These are phyloP conservation scores for Rhazya stricta DNA, from an alignment of 257 asterid species.

Conservation along the genomic window DNA sequence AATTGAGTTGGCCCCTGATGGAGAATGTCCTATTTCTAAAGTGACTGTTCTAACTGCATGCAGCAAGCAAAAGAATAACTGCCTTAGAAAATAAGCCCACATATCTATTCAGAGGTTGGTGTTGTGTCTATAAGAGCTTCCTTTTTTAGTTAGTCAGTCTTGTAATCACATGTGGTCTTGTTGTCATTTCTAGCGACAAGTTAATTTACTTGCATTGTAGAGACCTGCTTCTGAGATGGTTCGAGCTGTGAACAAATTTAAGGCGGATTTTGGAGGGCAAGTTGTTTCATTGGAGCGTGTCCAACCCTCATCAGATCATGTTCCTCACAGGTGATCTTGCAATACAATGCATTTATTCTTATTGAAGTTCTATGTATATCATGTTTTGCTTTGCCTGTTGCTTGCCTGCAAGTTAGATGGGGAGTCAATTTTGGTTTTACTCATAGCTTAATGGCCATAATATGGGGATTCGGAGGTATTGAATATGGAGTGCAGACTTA, in stretches of 20 bases:
- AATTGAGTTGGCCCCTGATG: background rate
- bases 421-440: background rate
- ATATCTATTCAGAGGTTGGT: background rate
- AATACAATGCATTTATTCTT: conserved; percentile 1
- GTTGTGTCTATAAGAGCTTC: background rate
- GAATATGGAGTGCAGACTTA: background rate
- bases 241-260: conserved; percentile 82
- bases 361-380: background rate
- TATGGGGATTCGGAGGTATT: too few species aligned
- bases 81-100: background rate
- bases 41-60: background rate
- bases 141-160: background rate
- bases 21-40: background rate
- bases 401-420: background rate
- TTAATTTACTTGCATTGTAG: conserved; percentile 34
- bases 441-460: background rate
- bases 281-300: conserved; percentile 78
- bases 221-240: conserved; percentile 88
- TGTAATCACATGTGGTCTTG: background rate
- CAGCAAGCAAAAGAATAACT: background rate
- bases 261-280: conserved; percentile 95
- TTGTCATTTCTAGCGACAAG: background rate
- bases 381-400: background rate
- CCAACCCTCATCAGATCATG: conserved; percentile 94
- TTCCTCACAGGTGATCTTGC: conserved; percentile 84